These are phyloP conservation scores for Papiliotrema nemorosa DNA, from an alignment of 1,284 basidiomycete species.

Conservation along the genomic window DNA sequence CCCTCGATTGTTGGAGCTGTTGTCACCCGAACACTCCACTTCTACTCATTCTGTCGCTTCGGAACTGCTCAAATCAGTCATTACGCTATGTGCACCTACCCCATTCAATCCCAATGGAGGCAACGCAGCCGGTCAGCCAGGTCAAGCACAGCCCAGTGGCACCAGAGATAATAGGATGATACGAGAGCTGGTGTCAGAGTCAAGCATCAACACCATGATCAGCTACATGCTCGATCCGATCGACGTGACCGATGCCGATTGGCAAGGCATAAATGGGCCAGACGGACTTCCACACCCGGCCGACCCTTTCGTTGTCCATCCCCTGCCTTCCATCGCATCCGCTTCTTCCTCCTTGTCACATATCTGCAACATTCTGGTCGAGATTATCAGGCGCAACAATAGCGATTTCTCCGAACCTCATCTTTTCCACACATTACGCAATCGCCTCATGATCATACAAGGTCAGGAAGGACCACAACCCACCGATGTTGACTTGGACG, in stretches of 20 bases:
- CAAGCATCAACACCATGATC: slow-evolving; percentile 69
- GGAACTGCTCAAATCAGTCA: slow-evolving; percentile 91
- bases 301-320: slow-evolving; percentile 43
- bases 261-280: slow-evolving; percentile 25
- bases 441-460: slow-evolving; percentile 74
- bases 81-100: slow-evolving; percentile 88
- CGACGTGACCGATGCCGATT: slow-evolving; percentile 41
- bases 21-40: slow-evolving; percentile 72
- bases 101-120: slow-evolving; percentile 55
- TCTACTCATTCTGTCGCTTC: slow-evolving; percentile 84
- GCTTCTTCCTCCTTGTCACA: slow-evolving; percentile 84
- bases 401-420: slow-evolving; percentile 99
- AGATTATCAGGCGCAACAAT: slow-evolving; percentile 97
- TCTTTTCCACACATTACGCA: slow-evolving; percentile 90
- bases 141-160: slow-evolving; percentile 18
- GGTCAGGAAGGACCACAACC: slow-evolving; percentile 17
- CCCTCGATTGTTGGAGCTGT: slow-evolving; percentile 71
- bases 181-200: slow-evolving; percentile 76
- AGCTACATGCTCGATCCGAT: slow-evolving; percentile 77
- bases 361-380: slow-evolving; percentile 86
- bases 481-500: slow-evolving; percentile 1
- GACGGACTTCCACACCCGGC: slow-evolving; percentile 15
- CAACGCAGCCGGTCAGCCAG: slow-evolving; percentile 56
- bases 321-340: slow-evolving; percentile 65
- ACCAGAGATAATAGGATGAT: slow-evolving; percentile 70